Evolutionary conservation across 352 stramenopile genomes (phyloP).

Genomic region (Pythium sp.): DNA sequence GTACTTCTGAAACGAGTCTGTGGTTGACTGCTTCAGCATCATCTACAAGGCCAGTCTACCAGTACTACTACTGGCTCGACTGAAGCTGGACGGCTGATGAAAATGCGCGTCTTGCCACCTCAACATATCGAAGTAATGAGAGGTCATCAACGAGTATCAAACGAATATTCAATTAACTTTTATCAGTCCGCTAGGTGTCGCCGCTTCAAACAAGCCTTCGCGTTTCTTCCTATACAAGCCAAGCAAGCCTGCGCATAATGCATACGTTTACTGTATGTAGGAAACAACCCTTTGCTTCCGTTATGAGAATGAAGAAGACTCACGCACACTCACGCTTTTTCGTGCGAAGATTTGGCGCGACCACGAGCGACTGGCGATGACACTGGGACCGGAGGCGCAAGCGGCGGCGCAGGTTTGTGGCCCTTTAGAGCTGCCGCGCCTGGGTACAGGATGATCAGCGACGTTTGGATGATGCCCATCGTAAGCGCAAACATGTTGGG

Average conservation of each 20-base stretch:
- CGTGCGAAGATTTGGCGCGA: conserved; percentile 19
- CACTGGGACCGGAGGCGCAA: background rate
- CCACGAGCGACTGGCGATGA: background rate
- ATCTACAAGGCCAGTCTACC: background rate
- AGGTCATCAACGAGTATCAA: background rate
- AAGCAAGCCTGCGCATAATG: background rate
- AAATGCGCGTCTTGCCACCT: background rate
- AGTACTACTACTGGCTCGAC: background rate
- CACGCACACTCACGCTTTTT: conserved; percentile 18
- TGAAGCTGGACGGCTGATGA: background rate
- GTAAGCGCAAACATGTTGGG: conserved; percentile 67
- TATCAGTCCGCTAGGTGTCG: background rate
- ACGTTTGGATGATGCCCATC: conserved; percentile 74
- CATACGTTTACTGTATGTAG: background rate
- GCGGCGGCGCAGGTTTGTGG: background rate
- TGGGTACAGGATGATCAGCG: conserved; percentile 55
- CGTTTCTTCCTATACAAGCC: background rate
- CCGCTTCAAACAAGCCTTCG: background rate
- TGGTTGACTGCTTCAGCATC: background rate
- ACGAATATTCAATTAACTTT: background rate
- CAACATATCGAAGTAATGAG: background rate
- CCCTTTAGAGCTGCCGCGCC: conserved; percentile 15
- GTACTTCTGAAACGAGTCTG: too few species aligned
- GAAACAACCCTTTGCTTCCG: background rate
- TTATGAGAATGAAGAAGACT: too few species aligned